phyloP scores from a whole-genome alignment of 2,329 filamentous ascomycete species.

The Claviceps pazoutovae region DNA sequence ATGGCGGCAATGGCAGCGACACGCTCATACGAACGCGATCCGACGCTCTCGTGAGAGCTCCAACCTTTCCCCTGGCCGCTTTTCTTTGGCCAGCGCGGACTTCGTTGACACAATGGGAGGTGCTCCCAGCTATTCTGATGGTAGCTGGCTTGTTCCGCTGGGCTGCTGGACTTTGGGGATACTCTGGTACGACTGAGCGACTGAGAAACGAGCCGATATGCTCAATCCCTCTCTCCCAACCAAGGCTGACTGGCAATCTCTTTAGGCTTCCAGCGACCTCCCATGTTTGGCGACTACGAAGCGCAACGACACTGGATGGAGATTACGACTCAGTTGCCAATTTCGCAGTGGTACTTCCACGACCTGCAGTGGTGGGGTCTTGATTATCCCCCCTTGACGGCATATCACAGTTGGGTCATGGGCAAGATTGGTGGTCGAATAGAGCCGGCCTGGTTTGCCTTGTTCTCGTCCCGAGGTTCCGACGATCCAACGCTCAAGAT shows the following conservation, averaged over 20 bases:
- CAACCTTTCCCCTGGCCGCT: constrained; percentile 81
- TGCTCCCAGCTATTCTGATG: constrained; percentile 80
- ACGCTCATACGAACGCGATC: constrained; percentile 15
- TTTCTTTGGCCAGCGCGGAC: constrained; percentile 86
- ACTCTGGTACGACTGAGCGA: constrained; percentile 52
- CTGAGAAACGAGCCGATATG: neutral
- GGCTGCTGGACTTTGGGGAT: constrained; percentile 85
- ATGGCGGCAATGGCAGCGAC: constrained; percentile 25
- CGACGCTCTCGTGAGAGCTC: constrained; percentile 39
- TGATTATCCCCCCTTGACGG: constrained; percentile 93
- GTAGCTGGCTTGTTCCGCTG: constrained; percentile 82
- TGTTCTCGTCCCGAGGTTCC: constrained; percentile 67
- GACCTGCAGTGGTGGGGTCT: constrained; percentile 95
- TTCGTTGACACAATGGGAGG: constrained; percentile 79
- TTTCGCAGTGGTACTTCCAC: constrained; percentile 96
- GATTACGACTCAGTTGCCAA: constrained; percentile 72
- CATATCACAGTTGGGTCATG: constrained; percentile 94
- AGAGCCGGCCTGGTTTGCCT: constrained; percentile 73
- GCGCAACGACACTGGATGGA: constrained; percentile 99
- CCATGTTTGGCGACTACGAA: constrained; percentile 95
- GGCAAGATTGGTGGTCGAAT: constrained; percentile 73
- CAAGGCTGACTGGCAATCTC: neutral
- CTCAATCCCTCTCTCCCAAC: neutral
- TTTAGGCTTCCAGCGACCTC: constrained; percentile 62
- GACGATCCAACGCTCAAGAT: constrained; percentile 74